Evolutionary conservation across 2,329 filamentous ascomycete species (phyloP).

Genomic region (Colletotrichum cordylinicola): DNA sequence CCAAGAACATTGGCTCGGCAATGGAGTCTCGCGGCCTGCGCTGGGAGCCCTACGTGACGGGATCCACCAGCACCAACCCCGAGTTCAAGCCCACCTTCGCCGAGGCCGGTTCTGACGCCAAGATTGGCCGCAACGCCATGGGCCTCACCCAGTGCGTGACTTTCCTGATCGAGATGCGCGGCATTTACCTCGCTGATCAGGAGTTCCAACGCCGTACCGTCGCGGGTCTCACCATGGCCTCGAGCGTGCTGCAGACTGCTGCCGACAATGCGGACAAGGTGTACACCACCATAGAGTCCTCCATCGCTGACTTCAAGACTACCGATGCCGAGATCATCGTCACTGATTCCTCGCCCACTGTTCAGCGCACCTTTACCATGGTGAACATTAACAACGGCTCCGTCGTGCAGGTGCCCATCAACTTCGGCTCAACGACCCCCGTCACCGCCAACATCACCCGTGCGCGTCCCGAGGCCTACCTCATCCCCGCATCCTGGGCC

Average conservation of each 20-base stretch:
- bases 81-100: constrained; percentile 27
- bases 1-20: constrained; percentile 30
- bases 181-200: constrained; percentile 34
- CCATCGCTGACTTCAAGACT: constrained; percentile 31
- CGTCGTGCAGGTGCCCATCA: constrained; percentile 31
- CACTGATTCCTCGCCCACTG: constrained; percentile 28
- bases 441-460: constrained; percentile 33
- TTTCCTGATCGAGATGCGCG: constrained; percentile 35
- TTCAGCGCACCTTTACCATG: constrained; percentile 28
- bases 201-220: constrained; percentile 36
- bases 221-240: constrained; percentile 31
- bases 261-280: constrained; percentile 34
- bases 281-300: constrained; percentile 29
- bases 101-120: constrained; percentile 27
- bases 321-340: constrained; percentile 31
- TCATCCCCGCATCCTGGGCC: constrained; percentile 33
- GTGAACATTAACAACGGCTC: constrained; percentile 30
- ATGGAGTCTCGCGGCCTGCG: constrained; percentile 34
- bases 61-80: constrained; percentile 23
- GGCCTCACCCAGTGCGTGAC: constrained; percentile 34
- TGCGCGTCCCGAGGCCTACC: constrained; percentile 31
- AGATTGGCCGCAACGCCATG: constrained; percentile 34
- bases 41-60: constrained; percentile 36
- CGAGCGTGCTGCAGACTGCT: constrained; percentile 33
- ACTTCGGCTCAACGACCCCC: constrained; percentile 33